These are phyloP conservation scores for Candida corydali DNA, from an alignment of 805 yeast genomes.

Conservation along the genomic window DNA sequence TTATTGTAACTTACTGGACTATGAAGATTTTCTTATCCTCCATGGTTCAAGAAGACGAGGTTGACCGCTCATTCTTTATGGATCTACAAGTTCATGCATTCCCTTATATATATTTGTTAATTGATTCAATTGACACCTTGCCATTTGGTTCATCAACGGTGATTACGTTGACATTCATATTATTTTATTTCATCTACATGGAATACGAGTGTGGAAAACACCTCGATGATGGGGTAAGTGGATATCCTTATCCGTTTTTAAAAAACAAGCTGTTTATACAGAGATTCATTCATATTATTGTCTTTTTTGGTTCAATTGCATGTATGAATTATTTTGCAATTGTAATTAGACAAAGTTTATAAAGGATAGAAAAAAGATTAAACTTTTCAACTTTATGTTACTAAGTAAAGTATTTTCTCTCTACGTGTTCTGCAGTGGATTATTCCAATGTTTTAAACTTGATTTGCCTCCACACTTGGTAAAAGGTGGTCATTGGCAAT, in stretches of 20 bases:
- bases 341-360: not conserved
- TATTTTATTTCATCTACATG: conserved; percentile 14
- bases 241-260: conserved; percentile 12
- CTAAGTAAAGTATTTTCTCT: not conserved
- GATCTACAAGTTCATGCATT: conserved; percentile 24
- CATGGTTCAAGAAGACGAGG: conserved; percentile 13
- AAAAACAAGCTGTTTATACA: not conserved
- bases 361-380: not conserved
- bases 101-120: conserved; percentile 18
- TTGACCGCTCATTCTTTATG: conserved; percentile 14
- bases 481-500: conserved; percentile 21
- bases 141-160: not conserved
- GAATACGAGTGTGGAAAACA: conserved; percentile 13
- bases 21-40: conserved; percentile 14
- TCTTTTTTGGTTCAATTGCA: conserved; percentile 5
- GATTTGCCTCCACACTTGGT: conserved; percentile 15
- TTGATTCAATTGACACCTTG: not conserved
- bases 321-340: conserved; percentile 7
- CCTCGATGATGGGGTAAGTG: conserved; percentile 4
- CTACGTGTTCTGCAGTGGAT: not conserved
- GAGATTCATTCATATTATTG: conserved; percentile 7
- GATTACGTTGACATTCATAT: not conserved
- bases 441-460: not conserved
- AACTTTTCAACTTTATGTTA: no score
- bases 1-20: conserved; percentile 21